phyloP scores from a whole-genome alignment of 176 grass and related monocot genomes.

The Eremochloa ophiuroides region DNA sequence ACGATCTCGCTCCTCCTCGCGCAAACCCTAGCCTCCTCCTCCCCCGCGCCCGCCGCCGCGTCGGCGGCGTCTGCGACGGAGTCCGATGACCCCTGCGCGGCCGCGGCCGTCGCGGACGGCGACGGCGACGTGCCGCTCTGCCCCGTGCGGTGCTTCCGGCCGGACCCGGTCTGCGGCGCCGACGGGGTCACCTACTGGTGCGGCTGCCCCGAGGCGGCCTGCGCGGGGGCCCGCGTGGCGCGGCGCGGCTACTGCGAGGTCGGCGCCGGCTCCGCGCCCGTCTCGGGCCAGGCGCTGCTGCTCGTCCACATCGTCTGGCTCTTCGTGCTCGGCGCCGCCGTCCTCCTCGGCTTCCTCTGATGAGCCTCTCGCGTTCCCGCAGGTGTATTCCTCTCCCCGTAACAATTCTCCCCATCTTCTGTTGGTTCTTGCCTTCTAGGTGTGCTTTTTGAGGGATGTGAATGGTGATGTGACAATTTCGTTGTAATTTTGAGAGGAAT shows the following conservation, averaged over 20 bases:
- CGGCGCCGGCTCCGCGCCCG: constrained; percentile 52
- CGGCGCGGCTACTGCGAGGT: constrained; percentile 79
- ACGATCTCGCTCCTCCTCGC: constrained; percentile 38
- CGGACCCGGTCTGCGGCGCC: constrained; percentile 78
- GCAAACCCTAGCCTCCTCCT: constrained; percentile 42
- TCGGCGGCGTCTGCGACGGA: background rate
- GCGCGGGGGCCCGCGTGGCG: constrained; percentile 63
- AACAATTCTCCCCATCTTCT: background rate
- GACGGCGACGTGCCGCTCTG: constrained; percentile 27
- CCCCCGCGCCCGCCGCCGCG: background rate
- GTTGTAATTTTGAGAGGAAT: background rate
- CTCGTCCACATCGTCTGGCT: constrained; percentile 95
- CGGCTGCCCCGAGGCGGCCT: constrained; percentile 76
- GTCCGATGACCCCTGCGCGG: constrained; percentile 42
- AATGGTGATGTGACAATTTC: constrained; percentile 3
- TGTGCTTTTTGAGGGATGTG: background rate
- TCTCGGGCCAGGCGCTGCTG: constrained; percentile 78
- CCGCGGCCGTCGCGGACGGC: constrained; percentile 33
- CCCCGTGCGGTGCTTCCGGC: constrained; percentile 74
- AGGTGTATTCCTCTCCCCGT: background rate
- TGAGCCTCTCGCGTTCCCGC: background rate
- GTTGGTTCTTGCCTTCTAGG: background rate
- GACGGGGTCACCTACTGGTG: constrained; percentile 87
- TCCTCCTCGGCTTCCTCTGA: constrained; percentile 88
- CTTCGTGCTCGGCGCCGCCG: constrained; percentile 75